Evolutionary conservation across 1,139 yeast genomes (phyloP), one percentile per base, ranked within the genome.

Genomic region (Wickerhamomyces sp.): DNA sequence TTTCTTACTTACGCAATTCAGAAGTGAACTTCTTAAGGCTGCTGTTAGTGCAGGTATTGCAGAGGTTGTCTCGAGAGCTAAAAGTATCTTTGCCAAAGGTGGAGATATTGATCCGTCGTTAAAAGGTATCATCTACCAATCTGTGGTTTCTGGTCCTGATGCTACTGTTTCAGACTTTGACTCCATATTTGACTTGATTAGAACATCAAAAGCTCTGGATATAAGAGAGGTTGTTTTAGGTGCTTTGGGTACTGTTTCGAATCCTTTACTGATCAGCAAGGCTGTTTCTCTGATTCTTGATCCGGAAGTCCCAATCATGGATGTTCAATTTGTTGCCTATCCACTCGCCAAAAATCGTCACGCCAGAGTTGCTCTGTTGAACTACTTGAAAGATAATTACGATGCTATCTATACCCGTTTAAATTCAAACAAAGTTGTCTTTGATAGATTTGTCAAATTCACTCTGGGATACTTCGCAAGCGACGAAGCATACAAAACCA

Each of bases 221-320:
- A 76, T 86, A 7, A 70, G 83, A 48, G 95, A 85, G 62, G 69
- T 78, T 43, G 84, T 87, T 0, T 67, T 85, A 34, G 61, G 63
- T 18, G 79, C 91, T 0, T 65, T 85, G 44, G 93, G 93, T 6
- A 64, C 72, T 9, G 73, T 78, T n/a, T 62, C 71, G 5, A 69
- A 71, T 45, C 71, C 72, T 18, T 56, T 59, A 3, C 42, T 63
- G 34, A 57, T 59, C 33, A 41, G 45, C 27, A 56, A 59, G 51
- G 52, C 68, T 9, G 43, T 61, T 13, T 43, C 44, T 1, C 47
- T 64, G 45, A 56, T 59, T 13, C 46, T 59, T 14, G 50, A 52
- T 8, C 53, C 54, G 27, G 63, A 69, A 11, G 66, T 84, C 33
- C 85, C 87, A n/a, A 75, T 76, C 39, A 87, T 86, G 87, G 89